Percentiles rank a stretch among this genome's conserved stretches.
phyloP scores from a whole-genome alignment of 1,284 basidiomycete genomes.

The Ganoderma lucidum region DNA sequence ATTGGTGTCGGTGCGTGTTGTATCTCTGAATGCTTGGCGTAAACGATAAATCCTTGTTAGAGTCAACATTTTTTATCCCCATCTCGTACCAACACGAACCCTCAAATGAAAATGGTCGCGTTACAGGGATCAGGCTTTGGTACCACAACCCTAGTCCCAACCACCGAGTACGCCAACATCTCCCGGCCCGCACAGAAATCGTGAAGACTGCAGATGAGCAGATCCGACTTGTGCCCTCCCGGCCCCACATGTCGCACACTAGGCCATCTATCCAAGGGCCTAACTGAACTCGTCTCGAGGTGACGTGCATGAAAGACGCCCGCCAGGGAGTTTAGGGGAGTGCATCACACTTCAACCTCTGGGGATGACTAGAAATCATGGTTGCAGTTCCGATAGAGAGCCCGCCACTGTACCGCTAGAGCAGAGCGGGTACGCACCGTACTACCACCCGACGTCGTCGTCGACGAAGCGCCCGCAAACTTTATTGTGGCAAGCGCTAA shows the following conservation, averaged over 20 bases:
- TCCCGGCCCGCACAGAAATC: background rate
- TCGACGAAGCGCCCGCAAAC: background rate
- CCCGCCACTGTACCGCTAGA: background rate
- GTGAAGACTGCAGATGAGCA: background rate
- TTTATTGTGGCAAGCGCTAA: background rate
- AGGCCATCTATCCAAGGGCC: background rate
- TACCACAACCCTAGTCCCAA: background rate
- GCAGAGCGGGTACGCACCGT: background rate
- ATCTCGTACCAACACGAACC: background rate
- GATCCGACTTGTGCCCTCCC: background rate
- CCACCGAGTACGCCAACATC: background rate
- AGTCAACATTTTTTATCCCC: background rate
- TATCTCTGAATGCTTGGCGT: background rate
- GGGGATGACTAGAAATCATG: background rate
- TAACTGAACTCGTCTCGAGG: background rate
- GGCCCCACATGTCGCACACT: background rate
- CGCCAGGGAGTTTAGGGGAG: background rate
- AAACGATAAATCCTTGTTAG: background rate
- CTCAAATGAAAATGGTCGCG: background rate
- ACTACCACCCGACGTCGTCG: background rate
- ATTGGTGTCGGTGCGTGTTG: too few species aligned
- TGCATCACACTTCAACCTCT: background rate
- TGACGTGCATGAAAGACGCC: background rate
- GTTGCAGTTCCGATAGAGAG: background rate
- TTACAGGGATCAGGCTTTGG: background rate